Evolutionary conservation across 1,139 yeast species (phyloP).

Genomic region (Scheffersomyces stambukii): DNA sequence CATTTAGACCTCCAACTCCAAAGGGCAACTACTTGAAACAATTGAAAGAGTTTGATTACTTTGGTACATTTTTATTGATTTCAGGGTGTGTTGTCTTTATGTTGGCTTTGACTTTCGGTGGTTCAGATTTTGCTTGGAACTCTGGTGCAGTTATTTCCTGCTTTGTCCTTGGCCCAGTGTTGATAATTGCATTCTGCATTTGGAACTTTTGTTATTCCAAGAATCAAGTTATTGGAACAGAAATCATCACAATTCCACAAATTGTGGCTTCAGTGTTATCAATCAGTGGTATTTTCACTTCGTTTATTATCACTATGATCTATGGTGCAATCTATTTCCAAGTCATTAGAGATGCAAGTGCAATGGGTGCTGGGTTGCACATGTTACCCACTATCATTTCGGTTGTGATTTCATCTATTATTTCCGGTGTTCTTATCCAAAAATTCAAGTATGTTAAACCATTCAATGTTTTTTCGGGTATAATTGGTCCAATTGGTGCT

Average conservation of each 20-base stretch:
- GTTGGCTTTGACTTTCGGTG: conserved; percentile 40
- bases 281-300: conserved; percentile 19
- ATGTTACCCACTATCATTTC: conserved; percentile 35
- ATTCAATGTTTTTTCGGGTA: conserved; percentile 21
- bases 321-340: conserved; percentile 37
- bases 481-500: conserved; percentile 28
- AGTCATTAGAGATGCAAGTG: conserved; percentile 25
- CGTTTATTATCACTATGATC: conserved; percentile 23
- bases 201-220: conserved; percentile 26
- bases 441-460: conserved; percentile 30
- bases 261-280: conserved; percentile 20
- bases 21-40: conserved; percentile 21
- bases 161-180: conserved; percentile 41
- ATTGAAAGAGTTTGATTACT: conserved; percentile 42
- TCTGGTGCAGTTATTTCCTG: conserved; percentile 45
- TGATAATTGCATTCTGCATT: conserved; percentile 15
- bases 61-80: conserved; percentile 44
- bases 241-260: conserved; percentile 20
- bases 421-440: conserved; percentile 26
- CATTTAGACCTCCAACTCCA: conserved; percentile 33
- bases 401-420: conserved; percentile 26
- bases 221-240: conserved; percentile 25
- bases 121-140: conserved; percentile 47
- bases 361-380: conserved; percentile 37
- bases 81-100: conserved; percentile 41